These are phyloP conservation scores for Rheum nobile DNA, from an alignment of 148 eudicot species.

Conservation along the genomic window DNA sequence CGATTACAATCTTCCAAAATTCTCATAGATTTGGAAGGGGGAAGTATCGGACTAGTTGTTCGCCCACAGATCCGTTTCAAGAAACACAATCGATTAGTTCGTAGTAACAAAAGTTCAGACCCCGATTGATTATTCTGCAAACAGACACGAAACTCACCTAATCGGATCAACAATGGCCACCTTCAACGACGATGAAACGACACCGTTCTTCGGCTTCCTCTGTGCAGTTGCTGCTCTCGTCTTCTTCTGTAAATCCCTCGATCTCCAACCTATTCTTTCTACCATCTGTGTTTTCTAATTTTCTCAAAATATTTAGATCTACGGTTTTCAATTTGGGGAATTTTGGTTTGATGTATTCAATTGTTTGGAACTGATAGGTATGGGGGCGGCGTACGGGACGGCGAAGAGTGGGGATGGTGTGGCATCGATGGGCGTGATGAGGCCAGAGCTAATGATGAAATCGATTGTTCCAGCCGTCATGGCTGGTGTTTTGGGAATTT, in stretches of 20 bases:
- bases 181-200: constrained; percentile 13
- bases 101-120: not conserved
- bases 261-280: no score
- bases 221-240: no score
- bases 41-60: no score
- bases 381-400: no score
- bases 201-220: constrained; percentile 12
- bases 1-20: no score
- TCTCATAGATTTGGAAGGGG: no score
- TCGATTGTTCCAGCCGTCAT: constrained; percentile 11
- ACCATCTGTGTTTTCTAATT: constrained; percentile 12
- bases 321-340: no score
- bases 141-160: no score
- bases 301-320: not conserved
- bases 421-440: constrained; percentile 14
- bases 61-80: not conserved
- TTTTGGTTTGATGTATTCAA: no score
- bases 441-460: constrained; percentile 11
- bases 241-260: no score
- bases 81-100: not conserved
- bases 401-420: constrained; percentile 10
- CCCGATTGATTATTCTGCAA: not conserved
- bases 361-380: no score
- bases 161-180: constrained; percentile 2
- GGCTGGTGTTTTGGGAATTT: constrained; percentile 15